Base-by-base conservation (phyloP, 2,329 filamentous ascomycete genomes). In the Setomelanomma holmii region DNA sequence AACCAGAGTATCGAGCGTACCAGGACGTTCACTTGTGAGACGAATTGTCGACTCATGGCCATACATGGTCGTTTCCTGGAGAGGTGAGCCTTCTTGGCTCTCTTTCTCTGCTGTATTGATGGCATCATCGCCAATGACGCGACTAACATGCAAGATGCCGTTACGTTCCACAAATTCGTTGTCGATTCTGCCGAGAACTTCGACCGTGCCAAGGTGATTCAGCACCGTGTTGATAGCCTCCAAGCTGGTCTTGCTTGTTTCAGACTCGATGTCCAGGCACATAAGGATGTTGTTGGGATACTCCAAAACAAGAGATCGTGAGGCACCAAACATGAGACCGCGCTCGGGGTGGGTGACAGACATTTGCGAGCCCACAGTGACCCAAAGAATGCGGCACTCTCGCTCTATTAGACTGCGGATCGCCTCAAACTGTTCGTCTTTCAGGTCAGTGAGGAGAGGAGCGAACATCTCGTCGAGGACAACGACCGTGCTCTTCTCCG, bases 1-100 rank as follows among this genome's bases (percentile, higher is more conserved):
- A 7, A 35, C 34, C 11, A 61, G 20, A n/a, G 45, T 45, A 33
- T 63, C 51, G 3, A 60, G 36, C 8, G 49, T 58, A 4, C 51
- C 57, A 17, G 53, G 8, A 3, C 56, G 49, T 41, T 56, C 58
- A 20, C 45, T 41, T 14, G 44, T 43, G 40, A 55, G 22, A 19
- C 40, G 40, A 21, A 54, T 46, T 14, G 44, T 49, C 4, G 35
- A 24, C 2, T 50, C 34, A 24, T 40, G 24, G 14, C 30, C 36
- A n/a, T 48, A 40, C 7, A 53, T 40, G 6, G 21, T 19, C 27
- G 27, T 23, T 14, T 39, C n/a, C 17, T 38, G 33, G 11, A 30
- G 40, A 24, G 27, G 8, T 5, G 27, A 20, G 17, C 40, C 41
- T 24, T 45, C 42, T 34, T 34, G 19, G 11, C 21, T 39, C 16